phyloP scores from a whole-genome alignment of 305 asterid genomes.

The Solanum hybrid region DNA sequence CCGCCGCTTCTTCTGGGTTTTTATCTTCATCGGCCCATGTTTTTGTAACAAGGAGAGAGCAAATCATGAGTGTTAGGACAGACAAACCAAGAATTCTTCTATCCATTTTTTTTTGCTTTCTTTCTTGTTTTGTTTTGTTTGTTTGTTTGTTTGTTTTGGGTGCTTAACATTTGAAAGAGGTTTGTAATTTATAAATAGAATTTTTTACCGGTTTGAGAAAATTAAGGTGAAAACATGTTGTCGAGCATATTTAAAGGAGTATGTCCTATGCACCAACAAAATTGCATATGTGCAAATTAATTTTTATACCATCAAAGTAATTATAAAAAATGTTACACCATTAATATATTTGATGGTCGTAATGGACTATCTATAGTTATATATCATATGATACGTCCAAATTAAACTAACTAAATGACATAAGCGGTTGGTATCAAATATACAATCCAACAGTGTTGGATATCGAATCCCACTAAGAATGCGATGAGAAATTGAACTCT shows the following conservation, averaged over 20 bases:
- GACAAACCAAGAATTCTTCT: neutral
- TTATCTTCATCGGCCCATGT: constrained; percentile 1
- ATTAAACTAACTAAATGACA: neutral
- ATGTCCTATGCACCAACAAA: neutral
- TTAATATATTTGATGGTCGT: neutral
- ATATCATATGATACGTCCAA: neutral
- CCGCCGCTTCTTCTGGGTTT: neutral
- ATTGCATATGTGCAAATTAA: neutral
- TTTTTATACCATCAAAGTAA: neutral
- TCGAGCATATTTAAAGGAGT: neutral
- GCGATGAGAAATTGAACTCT: neutral
- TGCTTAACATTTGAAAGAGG: neutral
- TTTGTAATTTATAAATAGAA: neutral
- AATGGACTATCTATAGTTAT: neutral
- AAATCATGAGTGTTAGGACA: neutral
- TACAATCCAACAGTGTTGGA: neutral
- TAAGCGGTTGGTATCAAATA: neutral
- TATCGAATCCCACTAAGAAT: neutral
- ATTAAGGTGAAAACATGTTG: neutral
- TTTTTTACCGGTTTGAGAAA: neutral
- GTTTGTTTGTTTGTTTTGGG: neutral
- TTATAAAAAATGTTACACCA: neutral
- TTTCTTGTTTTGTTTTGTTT: neutral
- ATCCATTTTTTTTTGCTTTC: neutral
- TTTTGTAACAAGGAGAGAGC: constrained; percentile 1